Conservation (phyloP, 1,284 basidiomycete genomes). For the Sporisorium sorghi region DNA sequence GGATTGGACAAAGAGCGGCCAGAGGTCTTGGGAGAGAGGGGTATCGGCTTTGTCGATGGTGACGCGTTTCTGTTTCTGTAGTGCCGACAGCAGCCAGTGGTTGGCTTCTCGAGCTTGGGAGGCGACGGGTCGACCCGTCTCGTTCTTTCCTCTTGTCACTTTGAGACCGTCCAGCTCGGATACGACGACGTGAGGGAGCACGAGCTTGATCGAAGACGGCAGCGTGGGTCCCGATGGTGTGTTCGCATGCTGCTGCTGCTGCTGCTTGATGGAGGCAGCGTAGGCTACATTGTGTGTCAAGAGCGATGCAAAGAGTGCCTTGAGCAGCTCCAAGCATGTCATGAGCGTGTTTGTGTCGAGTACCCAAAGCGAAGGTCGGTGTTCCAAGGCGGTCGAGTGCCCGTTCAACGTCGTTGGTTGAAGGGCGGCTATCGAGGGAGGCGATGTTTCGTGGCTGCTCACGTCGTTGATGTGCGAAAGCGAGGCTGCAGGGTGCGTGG, state of each 20-base stretch:
- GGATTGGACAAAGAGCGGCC: constrained; percentile 39
- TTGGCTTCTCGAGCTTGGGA: constrained; percentile 46
- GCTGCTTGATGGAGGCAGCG: constrained; percentile 7
- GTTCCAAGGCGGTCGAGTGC: neutral
- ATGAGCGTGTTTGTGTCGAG: constrained; percentile 53
- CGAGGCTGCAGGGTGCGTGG: neutral
- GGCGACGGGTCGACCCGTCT: constrained; percentile 30
- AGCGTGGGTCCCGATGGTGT: constrained; percentile 2
- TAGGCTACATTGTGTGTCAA: constrained; percentile 35
- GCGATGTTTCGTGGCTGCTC: constrained; percentile 17
- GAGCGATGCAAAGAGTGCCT: constrained; percentile 47
- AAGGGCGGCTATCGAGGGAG: constrained; percentile 13
- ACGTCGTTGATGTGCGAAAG: neutral
- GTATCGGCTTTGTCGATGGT: constrained; percentile 29
- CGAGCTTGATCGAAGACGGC: constrained; percentile 43
- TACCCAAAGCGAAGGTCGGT: constrained; percentile 41
- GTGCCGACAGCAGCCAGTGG: constrained; percentile 44
- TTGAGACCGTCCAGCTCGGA: constrained; percentile 51
- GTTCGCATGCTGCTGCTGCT: constrained; percentile 2
- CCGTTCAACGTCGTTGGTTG: constrained; percentile 11
- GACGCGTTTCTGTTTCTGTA: constrained; percentile 49
- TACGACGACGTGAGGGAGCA: constrained; percentile 43
- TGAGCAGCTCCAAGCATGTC: constrained; percentile 45
- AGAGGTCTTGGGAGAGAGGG: constrained; percentile 22
- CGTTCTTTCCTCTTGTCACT: constrained; percentile 28